Conservation (phyloP, 176 grass and related monocot genomes). For the Cenchrus americanus region DNA sequence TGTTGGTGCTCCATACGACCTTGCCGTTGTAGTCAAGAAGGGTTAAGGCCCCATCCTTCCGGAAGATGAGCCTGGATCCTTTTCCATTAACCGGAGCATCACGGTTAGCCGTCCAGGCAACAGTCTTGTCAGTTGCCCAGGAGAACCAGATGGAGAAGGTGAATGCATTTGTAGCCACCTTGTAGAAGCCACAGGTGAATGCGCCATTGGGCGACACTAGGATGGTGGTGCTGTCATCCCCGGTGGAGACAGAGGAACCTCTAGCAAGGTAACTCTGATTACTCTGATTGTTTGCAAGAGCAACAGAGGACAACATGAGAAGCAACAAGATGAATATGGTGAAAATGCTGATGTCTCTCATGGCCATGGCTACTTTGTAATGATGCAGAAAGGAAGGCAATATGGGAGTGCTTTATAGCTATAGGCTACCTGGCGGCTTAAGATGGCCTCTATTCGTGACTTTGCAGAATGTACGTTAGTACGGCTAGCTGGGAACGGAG, state of each 20-base stretch:
- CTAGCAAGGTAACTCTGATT: slow-evolving; percentile 34
- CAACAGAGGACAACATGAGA: neutral
- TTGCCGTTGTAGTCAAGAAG: too few species aligned
- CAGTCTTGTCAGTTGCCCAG: slow-evolving; percentile 25
- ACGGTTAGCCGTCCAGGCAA: slow-evolving; percentile 66
- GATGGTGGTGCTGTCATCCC: slow-evolving; percentile 22
- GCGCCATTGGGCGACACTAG: slow-evolving; percentile 45
- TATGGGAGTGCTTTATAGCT: neutral
- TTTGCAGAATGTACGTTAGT: slow-evolving; percentile 23
- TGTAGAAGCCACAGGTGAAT: slow-evolving; percentile 72
- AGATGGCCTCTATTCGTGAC: neutral
- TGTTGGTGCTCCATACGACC: too few species aligned
- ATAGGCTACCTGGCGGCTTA: neutral
- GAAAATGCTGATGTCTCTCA: neutral
- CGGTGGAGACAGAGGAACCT: slow-evolving; percentile 28
- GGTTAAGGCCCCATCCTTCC: too few species aligned
- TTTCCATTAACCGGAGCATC: slow-evolving; percentile 57
- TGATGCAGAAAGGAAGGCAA: neutral
- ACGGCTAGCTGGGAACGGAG: neutral
- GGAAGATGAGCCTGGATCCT: slow-evolving; percentile 46
- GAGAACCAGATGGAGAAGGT: slow-evolving; percentile 65
- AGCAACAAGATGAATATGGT: slow-evolving; percentile 12
- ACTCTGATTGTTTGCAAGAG: neutral
- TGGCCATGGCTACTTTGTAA: slow-evolving; percentile 30
- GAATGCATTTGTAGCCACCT: slow-evolving; percentile 60